Evolutionary conservation across 352 stramenopile species (phyloP).

Genomic region (Phytophthora syringae): DNA sequence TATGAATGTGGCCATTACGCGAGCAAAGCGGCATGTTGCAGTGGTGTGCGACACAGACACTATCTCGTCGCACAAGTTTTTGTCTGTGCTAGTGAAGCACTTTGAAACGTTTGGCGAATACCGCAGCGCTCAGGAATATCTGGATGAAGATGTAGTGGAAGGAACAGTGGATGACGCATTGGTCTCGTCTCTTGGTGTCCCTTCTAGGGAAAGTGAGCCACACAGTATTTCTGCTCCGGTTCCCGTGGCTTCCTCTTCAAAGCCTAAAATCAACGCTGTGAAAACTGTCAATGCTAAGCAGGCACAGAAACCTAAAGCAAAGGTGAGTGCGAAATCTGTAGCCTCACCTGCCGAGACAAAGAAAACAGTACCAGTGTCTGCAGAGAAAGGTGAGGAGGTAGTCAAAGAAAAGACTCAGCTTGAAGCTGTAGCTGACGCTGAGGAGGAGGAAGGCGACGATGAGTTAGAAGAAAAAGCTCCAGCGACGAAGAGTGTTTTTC

Average conservation of each 20-base stretch:
- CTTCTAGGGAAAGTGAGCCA: not conserved
- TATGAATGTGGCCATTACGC: conserved; percentile 98
- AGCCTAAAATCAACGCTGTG: conserved; percentile 1
- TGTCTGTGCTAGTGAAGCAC: conserved; percentile 90
- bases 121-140: conserved; percentile 83
- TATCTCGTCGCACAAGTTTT: conserved; percentile 91
- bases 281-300: conserved; percentile 22
- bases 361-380: not conserved
- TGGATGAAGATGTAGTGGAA: conserved; percentile 66
- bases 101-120: conserved; percentile 95
- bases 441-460: conserved; percentile 23
- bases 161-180: conserved; percentile 29
- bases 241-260: not conserved
- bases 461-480: conserved; percentile 29
- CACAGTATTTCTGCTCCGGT: not conserved
- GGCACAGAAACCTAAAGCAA: conserved; percentile 17
- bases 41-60: conserved; percentile 96
- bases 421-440: conserved; percentile 4
- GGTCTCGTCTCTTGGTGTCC: conserved; percentile 10
- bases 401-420: not conserved
- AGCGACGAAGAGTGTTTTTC: conserved; percentile 48
- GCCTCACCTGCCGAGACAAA: conserved; percentile 3
- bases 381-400: conserved; percentile 3
- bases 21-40: conserved; percentile 95
- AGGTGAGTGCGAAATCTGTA: not conserved